Percentiles rank a stretch among this genome's conserved stretches.
These are phyloP conservation scores for Paraglomus brasilianum DNA, from an alignment of 192 early-diverging fungal genomes.

Conservation along the genomic window DNA sequence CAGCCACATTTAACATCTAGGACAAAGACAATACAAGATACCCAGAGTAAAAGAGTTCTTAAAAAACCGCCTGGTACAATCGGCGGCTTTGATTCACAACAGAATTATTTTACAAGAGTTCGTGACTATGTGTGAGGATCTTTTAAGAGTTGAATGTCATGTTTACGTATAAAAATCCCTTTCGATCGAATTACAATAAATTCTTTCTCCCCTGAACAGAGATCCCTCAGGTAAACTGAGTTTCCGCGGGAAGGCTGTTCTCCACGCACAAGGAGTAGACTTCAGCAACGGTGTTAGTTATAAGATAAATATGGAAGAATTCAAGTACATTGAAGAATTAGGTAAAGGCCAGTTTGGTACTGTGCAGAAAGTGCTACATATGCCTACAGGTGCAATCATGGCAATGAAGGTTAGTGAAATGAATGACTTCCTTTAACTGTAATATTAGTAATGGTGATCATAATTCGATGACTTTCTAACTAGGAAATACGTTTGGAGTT, in stretches of 20 bases:
- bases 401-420: slow-evolving; percentile 69
- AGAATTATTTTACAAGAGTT: too few species aligned
- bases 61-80: too few species aligned
- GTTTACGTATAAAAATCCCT: too few species aligned
- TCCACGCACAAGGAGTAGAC: slow-evolving; percentile 88
- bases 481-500: slow-evolving; percentile 92
- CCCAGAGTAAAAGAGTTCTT: too few species aligned
- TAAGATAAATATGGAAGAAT: slow-evolving; percentile 84
- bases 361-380: slow-evolving; percentile 87
- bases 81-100: too few species aligned
- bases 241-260: slow-evolving; percentile 88
- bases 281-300: slow-evolving; percentile 87
- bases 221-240: slow-evolving; percentile 85
- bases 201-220: slow-evolving; percentile 40
- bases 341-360: slow-evolving; percentile 94
- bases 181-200: too few species aligned
- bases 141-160: too few species aligned
- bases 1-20: too few species aligned
- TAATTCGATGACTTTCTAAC: not conserved
- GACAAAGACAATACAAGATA: too few species aligned
- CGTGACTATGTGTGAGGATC: too few species aligned
- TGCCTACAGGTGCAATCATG: slow-evolving; percentile 84
- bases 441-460: slow-evolving; percentile 5
- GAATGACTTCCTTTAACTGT: not conserved
- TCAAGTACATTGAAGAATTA: slow-evolving; percentile 73